phyloP scores from a whole-genome alignment of 2,329 filamentous ascomycete genomes.

The Thielaviopsis musarum region DNA sequence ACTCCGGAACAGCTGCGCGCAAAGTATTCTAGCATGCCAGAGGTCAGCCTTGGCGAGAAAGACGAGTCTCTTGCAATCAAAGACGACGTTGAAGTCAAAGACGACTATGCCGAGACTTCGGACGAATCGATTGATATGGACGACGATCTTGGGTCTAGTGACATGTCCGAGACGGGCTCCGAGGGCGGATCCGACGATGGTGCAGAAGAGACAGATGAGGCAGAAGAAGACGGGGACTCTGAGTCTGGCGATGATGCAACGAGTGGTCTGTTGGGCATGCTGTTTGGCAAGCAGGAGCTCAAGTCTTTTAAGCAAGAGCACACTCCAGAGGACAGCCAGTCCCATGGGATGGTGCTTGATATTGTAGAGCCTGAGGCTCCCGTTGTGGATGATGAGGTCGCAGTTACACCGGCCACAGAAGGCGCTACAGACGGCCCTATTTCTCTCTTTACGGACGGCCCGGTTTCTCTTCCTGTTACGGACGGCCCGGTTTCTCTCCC shows the following conservation, averaged over 20 bases:
- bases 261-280: constrained; percentile 34
- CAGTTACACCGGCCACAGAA: too few species aligned
- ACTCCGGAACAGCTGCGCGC: constrained; percentile 51
- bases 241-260: constrained; percentile 26
- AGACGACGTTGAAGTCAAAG: not conserved
- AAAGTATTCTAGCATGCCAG: constrained; percentile 52
- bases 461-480: too few species aligned
- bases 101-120: constrained; percentile 16
- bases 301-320: constrained; percentile 30
- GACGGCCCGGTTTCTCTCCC: too few species aligned
- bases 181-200: constrained; percentile 27
- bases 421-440: too few species aligned
- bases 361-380: not conserved
- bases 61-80: constrained; percentile 11
- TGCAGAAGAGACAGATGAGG: constrained; percentile 26
- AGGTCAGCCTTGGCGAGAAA: constrained; percentile 19
- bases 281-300: constrained; percentile 43
- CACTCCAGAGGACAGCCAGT: constrained; percentile 1
- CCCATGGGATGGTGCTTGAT: not conserved
- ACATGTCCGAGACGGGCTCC: constrained; percentile 28
- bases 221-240: constrained; percentile 27
- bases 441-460: too few species aligned
- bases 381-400: too few species aligned
- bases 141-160: constrained; percentile 23
- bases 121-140: constrained; percentile 29